Percentiles rank a stretch among this genome's conserved stretches.
phyloP scores from a whole-genome alignment of 257 asterid species.

The Apocynum venetum region DNA sequence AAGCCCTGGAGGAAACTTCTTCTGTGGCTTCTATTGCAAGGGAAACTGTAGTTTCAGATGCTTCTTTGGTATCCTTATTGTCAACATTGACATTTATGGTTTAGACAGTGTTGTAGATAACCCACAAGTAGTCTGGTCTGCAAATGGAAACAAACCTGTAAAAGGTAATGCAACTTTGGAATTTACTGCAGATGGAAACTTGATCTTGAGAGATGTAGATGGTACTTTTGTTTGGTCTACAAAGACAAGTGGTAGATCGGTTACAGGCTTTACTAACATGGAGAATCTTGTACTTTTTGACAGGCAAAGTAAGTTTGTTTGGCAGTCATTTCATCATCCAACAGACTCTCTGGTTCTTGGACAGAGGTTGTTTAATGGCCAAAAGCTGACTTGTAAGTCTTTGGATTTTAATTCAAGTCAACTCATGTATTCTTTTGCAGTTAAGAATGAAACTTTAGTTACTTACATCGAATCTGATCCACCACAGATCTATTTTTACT shows the following conservation, averaged over 20 bases:
- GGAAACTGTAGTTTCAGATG: background rate
- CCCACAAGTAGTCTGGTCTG: conserved; percentile 26
- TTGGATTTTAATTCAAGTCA: conserved; percentile 14
- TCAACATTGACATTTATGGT: background rate
- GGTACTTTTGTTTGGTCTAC: conserved; percentile 26
- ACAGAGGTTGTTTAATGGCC: conserved; percentile 17
- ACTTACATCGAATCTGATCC: conserved; percentile 19
- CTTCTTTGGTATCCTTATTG: conserved; percentile 20
- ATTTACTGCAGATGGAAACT: conserved; percentile 18
- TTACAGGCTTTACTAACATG: conserved; percentile 11
- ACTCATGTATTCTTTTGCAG: conserved; percentile 14
- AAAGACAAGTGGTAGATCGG: conserved; percentile 12
- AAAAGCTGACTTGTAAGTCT: conserved; percentile 20
- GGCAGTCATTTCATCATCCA: conserved; percentile 30
- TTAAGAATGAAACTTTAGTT: conserved; percentile 7
- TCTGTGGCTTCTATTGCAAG: conserved; percentile 23
- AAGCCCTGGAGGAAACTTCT: conserved; percentile 8
- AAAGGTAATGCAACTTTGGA: conserved; percentile 16
- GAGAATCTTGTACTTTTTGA: conserved; percentile 26
- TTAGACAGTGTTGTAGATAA: background rate
- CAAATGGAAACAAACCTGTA: conserved; percentile 24
- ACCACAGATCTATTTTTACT: conserved; percentile 13
- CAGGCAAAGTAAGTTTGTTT: conserved; percentile 1
- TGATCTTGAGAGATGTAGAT: conserved; percentile 18
- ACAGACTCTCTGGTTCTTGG: conserved; percentile 26